Percentiles rank a stretch among this genome's conserved stretches.
These are phyloP conservation scores for Dryas drummondii DNA, from an alignment of 306 rosid genomes.

Conservation along the genomic window DNA sequence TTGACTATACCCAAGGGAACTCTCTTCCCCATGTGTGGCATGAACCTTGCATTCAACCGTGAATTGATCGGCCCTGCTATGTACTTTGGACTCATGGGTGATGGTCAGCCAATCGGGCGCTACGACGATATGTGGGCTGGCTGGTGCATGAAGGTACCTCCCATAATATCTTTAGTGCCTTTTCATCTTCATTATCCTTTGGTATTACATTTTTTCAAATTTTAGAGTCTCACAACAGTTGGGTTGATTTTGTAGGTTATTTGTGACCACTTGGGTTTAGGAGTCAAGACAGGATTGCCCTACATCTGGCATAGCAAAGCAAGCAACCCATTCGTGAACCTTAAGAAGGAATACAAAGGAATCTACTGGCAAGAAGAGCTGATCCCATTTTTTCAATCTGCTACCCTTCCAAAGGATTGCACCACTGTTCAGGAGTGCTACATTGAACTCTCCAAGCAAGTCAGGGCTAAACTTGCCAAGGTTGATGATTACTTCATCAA, in stretches of 20 bases:
- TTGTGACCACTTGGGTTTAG: slow-evolving; percentile 74
- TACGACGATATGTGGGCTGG: slow-evolving; percentile 96
- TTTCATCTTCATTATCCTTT: not conserved
- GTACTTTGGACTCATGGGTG: slow-evolving; percentile 96
- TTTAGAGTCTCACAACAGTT: slow-evolving; percentile 7
- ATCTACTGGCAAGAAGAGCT: slow-evolving; percentile 86
- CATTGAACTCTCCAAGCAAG: slow-evolving; percentile 77
- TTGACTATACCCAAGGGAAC: slow-evolving; percentile 78
- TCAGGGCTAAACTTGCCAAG: slow-evolving; percentile 65
- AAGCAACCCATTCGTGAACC: slow-evolving; percentile 82
- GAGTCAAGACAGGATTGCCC: slow-evolving; percentile 88
- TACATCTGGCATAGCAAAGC: slow-evolving; percentile 94
- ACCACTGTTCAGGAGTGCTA: slow-evolving; percentile 69
- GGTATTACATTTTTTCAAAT: not conserved
- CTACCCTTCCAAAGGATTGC: slow-evolving; percentile 65
- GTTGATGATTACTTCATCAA: slow-evolving; percentile 70
- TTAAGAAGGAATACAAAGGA: slow-evolving; percentile 83
- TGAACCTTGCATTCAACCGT: slow-evolving; percentile 86
- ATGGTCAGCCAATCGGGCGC: slow-evolving; percentile 80
- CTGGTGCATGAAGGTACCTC: slow-evolving; percentile 78
- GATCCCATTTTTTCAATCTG: slow-evolving; percentile 76
- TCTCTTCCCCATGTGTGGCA: slow-evolving; percentile 84
- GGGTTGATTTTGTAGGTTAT: slow-evolving; percentile 51
- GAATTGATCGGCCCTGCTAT: slow-evolving; percentile 80
- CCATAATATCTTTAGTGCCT: slow-evolving; percentile 1